A percentile compares a stretch with the other conserved stretches of the same genome.
phyloP scores from a whole-genome alignment of 2,329 filamentous ascomycete species.

The Colletotrichum australisinense region DNA sequence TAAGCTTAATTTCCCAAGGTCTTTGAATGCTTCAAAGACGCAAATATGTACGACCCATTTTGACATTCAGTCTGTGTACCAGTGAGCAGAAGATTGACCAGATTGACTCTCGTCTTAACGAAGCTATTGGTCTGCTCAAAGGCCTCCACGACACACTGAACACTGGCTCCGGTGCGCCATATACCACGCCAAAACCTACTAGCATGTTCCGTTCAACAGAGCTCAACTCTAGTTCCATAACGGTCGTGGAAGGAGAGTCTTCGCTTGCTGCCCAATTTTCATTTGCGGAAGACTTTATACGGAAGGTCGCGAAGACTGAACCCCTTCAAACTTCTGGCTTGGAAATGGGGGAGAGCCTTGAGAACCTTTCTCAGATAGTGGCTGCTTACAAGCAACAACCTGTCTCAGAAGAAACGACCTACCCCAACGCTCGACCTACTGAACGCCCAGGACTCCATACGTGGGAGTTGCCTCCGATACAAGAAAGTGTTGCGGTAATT shows the following conservation, averaged over 20 bases:
- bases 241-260: conserved; percentile 54
- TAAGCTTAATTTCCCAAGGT: conserved; percentile 37
- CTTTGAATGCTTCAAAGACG: no score
- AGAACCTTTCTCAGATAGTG: conserved; percentile 45
- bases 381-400: conserved; percentile 40
- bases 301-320: conserved; percentile 46
- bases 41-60: no score
- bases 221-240: background rate
- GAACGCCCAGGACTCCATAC: background rate
- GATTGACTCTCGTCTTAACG: conserved; percentile 48
- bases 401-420: conserved; percentile 39
- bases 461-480: conserved; percentile 25
- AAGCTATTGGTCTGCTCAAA: conserved; percentile 45
- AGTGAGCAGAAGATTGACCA: conserved; percentile 52
- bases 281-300: conserved; percentile 57
- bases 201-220: conserved; percentile 7
- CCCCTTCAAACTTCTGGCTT: conserved; percentile 38
- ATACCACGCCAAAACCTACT: conserved; percentile 30
- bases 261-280: conserved; percentile 57
- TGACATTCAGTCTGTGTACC: no score
- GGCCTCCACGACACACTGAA: conserved; percentile 42
- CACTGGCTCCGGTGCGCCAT: background rate
- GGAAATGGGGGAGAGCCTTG: conserved; percentile 47
- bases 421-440: conserved; percentile 37
- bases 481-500: conserved; percentile 22